A percentile compares a stretch with the other conserved stretches of the same genome.
Conservation (phyloP, 2,329 filamentous ascomycete species). For the Aureobasidium zeae region DNA sequence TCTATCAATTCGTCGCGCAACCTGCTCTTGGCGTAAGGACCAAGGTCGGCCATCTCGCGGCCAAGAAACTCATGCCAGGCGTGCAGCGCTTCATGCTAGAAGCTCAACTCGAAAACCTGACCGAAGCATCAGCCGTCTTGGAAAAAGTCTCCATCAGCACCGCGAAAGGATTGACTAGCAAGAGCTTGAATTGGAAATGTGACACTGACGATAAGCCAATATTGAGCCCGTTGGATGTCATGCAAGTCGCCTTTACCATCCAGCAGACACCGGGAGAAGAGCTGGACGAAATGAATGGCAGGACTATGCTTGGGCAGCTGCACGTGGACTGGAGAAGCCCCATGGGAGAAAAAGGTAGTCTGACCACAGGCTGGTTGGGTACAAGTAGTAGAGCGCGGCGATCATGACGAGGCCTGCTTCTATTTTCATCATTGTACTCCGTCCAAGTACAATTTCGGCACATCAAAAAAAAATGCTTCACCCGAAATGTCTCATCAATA, state of each 20-base stretch:
- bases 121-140: constrained; percentile 70
- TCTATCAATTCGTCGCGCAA: constrained; percentile 95
- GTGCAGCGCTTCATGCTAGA: constrained; percentile 64
- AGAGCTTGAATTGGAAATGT: constrained; percentile 27
- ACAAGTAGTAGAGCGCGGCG: constrained; percentile 8
- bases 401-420: background rate
- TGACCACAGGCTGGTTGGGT: constrained; percentile 68
- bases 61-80: constrained; percentile 34
- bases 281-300: constrained; percentile 35
- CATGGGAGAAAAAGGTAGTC: constrained; percentile 79
- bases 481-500: background rate
- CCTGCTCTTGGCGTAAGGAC: constrained; percentile 82
- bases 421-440: constrained; percentile 2
- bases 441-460: no score
- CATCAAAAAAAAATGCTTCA: no score
- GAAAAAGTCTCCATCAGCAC: constrained; percentile 42
- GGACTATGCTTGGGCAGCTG: constrained; percentile 66
- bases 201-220: constrained; percentile 32
- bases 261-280: constrained; percentile 45
- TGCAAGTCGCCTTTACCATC: constrained; percentile 55
- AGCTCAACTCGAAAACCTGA: constrained; percentile 91
- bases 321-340: constrained; percentile 80
- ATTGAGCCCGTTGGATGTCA: constrained; percentile 52
- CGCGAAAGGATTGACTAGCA: constrained; percentile 23
- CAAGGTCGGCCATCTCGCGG: constrained; percentile 59